Evolutionary conservation across 2,329 filamentous ascomycete genomes (phyloP).

Genomic region (Helotiales sp.): DNA sequence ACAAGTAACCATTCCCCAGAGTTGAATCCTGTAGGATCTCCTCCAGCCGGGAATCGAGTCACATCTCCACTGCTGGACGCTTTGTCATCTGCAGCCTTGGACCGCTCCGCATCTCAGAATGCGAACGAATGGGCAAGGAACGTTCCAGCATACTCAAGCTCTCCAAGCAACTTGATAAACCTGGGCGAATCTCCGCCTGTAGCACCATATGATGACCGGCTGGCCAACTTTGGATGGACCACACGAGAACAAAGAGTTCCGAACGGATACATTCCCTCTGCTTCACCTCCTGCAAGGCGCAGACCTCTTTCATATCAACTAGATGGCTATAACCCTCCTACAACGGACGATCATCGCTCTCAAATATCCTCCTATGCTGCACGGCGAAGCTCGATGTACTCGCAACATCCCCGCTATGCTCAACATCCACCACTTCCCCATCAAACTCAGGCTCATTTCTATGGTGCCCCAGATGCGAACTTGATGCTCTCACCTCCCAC

Average conservation of each 20-base stretch:
- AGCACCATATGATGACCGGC: constrained; percentile 34
- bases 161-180: constrained; percentile 42
- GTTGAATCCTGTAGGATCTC: constrained; percentile 25
- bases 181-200: constrained; percentile 46
- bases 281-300: constrained; percentile 38
- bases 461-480: constrained; percentile 72
- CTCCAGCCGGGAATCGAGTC: constrained; percentile 24
- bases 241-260: constrained; percentile 32
- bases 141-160: constrained; percentile 41
- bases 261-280: constrained; percentile 28
- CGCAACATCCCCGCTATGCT: constrained; percentile 47
- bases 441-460: constrained; percentile 75
- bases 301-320: constrained; percentile 55
- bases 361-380: constrained; percentile 42
- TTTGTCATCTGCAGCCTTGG: constrained; percentile 31
- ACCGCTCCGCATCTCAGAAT: constrained; percentile 29
- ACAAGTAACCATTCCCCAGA: constrained; percentile 29
- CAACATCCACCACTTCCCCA: constrained; percentile 69
- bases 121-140: constrained; percentile 47
- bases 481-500: constrained; percentile 50
- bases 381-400: constrained; percentile 53
- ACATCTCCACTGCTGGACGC: constrained; percentile 34
- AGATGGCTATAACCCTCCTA: constrained; percentile 27
- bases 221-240: constrained; percentile 30
- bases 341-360: constrained; percentile 50